Evolutionary conservation across 2,329 filamentous ascomycete species (phyloP).

Genomic region (Xylariaceae sp.): DNA sequence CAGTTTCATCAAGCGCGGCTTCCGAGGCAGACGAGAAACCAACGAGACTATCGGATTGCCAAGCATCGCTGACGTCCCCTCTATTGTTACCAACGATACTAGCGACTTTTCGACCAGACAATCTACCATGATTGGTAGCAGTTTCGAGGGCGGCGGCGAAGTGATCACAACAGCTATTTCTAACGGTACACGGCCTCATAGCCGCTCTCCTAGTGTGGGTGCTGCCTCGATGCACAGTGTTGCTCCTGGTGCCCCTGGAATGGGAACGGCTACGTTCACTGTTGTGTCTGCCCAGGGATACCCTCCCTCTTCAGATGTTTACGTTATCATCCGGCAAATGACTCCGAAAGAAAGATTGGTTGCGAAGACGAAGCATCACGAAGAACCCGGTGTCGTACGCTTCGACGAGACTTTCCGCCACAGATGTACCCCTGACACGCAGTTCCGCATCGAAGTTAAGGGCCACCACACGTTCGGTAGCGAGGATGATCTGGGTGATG

Average conservation of each 20-base stretch:
- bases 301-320: conserved; percentile 71
- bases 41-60: conserved; percentile 40
- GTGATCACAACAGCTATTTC: conserved; percentile 28
- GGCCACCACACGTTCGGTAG: conserved; percentile 80
- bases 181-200: conserved; percentile 37
- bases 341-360: conserved; percentile 69
- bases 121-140: conserved; percentile 34
- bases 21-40: conserved; percentile 64
- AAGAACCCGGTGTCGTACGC: conserved; percentile 61
- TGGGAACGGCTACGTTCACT: conserved; percentile 74
- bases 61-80: conserved; percentile 39
- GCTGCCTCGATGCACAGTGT: conserved; percentile 63
- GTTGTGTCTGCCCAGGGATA: conserved; percentile 75
- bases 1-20: conserved; percentile 80
- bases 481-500: conserved; percentile 79
- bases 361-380: conserved; percentile 89
- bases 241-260: conserved; percentile 54
- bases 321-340: conserved; percentile 65
- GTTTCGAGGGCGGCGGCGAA: conserved; percentile 28
- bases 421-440: conserved; percentile 70
- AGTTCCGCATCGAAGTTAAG: conserved; percentile 82
- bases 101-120: conserved; percentile 37
- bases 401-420: conserved; percentile 79
- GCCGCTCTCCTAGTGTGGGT: conserved; percentile 53
- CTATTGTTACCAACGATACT: conserved; percentile 40